Evolutionary conservation across 768 basidiomycete species (phyloP).

Genomic region (Collybia mongolica): DNA sequence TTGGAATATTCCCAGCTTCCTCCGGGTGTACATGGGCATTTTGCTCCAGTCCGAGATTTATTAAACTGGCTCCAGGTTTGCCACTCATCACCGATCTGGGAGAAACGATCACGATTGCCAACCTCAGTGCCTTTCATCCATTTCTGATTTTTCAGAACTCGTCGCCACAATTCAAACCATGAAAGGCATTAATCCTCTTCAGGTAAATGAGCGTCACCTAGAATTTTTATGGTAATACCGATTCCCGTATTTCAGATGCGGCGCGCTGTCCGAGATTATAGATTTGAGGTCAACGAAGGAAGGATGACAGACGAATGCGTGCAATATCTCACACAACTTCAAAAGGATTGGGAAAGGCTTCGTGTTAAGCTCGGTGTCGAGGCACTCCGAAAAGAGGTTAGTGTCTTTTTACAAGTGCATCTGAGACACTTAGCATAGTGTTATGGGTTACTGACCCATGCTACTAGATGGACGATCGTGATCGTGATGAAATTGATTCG

Average conservation of each 20-base stretch:
- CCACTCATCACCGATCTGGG: neutral
- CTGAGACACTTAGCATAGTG: neutral
- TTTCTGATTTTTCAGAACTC: conserved; percentile 83
- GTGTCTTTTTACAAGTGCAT: conserved; percentile 6
- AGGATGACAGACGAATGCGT: conserved; percentile 94
- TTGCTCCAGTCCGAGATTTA: conserved; percentile 81
- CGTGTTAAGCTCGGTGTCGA: conserved; percentile 86
- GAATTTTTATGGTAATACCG: neutral
- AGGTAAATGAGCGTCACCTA: conserved; percentile 41
- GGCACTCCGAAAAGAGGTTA: conserved; percentile 79
- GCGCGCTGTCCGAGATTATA: conserved; percentile 89
- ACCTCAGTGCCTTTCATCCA: conserved; percentile 76
- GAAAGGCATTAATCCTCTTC: conserved; percentile 86
- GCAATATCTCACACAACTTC: conserved; percentile 91
- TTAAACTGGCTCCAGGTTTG: conserved; percentile 82
- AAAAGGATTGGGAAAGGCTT: conserved; percentile 97
- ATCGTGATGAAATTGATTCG: conserved; percentile 63
- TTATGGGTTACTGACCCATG: no score
- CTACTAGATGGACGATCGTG: conserved; percentile 62
- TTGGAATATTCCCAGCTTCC: conserved; percentile 79
- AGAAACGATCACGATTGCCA: neutral
- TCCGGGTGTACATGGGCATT: conserved; percentile 73
- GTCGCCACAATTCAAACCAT: conserved; percentile 89
- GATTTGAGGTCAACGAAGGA: conserved; percentile 90
- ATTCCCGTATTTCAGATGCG: conserved; percentile 62